Evolutionary conservation across 2,329 filamentous ascomycete genomes (phyloP).

Genomic region (Aspergillus pseudoviridinutans): DNA sequence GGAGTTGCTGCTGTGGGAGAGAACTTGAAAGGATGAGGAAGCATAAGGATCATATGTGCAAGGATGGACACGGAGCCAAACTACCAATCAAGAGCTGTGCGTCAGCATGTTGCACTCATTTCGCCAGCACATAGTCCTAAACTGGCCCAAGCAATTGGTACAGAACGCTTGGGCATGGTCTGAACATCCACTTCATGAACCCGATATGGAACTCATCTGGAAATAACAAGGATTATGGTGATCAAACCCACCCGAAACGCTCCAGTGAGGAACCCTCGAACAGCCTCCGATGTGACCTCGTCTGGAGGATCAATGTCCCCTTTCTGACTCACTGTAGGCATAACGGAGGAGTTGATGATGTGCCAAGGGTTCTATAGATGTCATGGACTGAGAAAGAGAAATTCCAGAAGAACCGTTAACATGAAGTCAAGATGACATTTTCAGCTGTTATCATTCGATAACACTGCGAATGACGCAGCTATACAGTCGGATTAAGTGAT

Average conservation of each 20-base stretch:
- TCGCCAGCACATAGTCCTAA: background rate
- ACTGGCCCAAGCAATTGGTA: too few relatives aligned
- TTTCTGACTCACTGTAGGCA: constrained; percentile 21
- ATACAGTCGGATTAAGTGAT: background rate
- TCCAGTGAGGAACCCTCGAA: constrained; percentile 41
- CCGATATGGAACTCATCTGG: background rate
- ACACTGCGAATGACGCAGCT: background rate
- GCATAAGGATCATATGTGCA: constrained; percentile 42
- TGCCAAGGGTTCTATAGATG: background rate
- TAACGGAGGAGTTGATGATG: constrained; percentile 26
- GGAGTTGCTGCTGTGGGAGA: constrained; percentile 27
- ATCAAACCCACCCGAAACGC: constrained; percentile 37
- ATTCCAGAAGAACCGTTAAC: background rate
- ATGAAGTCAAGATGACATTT: background rate
- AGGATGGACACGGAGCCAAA: constrained; percentile 46
- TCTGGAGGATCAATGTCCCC: constrained; percentile 40
- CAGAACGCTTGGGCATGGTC: too few relatives aligned
- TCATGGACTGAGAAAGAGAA: background rate
- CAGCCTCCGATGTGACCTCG: constrained; percentile 39
- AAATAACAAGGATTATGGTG: background rate
- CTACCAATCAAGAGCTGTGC: constrained; percentile 14
- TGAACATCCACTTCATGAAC: background rate
- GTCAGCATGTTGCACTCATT: background rate
- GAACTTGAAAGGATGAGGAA: constrained; percentile 42
- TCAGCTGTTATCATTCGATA: background rate